Evolutionary conservation across 257 asterid species (phyloP).

Genomic region (Lavandula angustifolia): DNA sequence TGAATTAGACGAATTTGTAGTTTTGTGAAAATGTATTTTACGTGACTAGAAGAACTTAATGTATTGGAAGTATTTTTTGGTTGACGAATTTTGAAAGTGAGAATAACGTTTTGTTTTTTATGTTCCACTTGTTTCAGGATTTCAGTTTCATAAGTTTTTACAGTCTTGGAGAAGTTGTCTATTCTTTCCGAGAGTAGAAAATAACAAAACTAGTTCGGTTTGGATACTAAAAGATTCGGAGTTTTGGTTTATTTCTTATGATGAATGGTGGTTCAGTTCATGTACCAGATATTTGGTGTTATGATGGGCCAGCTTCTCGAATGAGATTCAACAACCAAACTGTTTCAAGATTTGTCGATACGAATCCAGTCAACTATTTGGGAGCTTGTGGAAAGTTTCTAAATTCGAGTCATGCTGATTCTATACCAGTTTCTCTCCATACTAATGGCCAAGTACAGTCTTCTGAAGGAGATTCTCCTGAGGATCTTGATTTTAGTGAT

Average conservation of each 20-base stretch:
- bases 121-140: slow-evolving; percentile 32
- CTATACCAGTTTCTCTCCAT: slow-evolving; percentile 25
- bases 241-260: slow-evolving; percentile 23
- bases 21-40: neutral
- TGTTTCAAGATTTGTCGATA: slow-evolving; percentile 35
- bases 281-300: slow-evolving; percentile 48
- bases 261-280: slow-evolving; percentile 38
- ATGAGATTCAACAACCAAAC: slow-evolving; percentile 33
- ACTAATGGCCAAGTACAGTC: slow-evolving; percentile 32
- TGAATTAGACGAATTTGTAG: slow-evolving; percentile 7
- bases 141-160: slow-evolving; percentile 27
- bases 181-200: slow-evolving; percentile 19
- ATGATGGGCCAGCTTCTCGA: slow-evolving; percentile 39
- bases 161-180: slow-evolving; percentile 15
- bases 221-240: slow-evolving; percentile 19
- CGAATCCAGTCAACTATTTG: slow-evolving; percentile 30
- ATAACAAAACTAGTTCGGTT: neutral
- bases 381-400: slow-evolving; percentile 30
- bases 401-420: slow-evolving; percentile 27
- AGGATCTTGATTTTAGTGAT: slow-evolving; percentile 76
- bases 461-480: slow-evolving; percentile 41
- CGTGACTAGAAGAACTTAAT: neutral
- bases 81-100: neutral
- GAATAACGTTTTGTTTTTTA: slow-evolving; percentile 4
- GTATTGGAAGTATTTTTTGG: neutral